Conservation (phyloP, 306 rosid genomes). For the Astragalus glycyphyllos region DNA sequence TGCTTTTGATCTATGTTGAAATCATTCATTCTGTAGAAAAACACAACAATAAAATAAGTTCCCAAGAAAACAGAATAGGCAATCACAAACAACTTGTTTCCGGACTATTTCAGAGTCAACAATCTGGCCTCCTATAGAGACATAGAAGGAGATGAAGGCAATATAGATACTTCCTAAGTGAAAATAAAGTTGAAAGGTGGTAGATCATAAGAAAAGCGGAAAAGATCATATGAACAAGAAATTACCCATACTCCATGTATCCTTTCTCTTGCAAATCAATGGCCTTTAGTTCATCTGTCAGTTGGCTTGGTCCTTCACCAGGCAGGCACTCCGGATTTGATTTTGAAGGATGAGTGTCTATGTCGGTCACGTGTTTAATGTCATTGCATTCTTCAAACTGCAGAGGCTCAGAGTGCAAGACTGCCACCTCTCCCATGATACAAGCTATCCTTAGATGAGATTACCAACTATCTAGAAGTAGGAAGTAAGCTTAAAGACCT, state of each 20-base stretch:
- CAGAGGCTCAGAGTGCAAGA: constrained; percentile 54
- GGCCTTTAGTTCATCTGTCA: constrained; percentile 23
- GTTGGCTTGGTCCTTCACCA: constrained; percentile 49
- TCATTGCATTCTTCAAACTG: constrained; percentile 56
- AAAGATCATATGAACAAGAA: constrained; percentile 15
- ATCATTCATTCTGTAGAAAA: constrained; percentile 64
- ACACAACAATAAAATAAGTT: constrained; percentile 14
- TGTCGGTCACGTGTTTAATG: constrained; percentile 43
- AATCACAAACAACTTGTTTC: background rate
- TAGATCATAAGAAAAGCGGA: background rate
- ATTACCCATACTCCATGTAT: constrained; percentile 72
- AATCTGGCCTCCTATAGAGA: background rate
- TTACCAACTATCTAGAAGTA: constrained; percentile 53
- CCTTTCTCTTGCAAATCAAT: constrained; percentile 59
- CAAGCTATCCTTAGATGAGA: constrained; percentile 45
- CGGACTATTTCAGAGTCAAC: background rate
- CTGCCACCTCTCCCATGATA: constrained; percentile 65
- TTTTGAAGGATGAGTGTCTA: constrained; percentile 38
- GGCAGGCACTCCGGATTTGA: constrained; percentile 41
- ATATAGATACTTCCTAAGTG: background rate
- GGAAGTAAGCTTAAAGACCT: constrained; percentile 66
- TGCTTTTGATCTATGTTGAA: constrained; percentile 63
- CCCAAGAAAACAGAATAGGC: background rate
- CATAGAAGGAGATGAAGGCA: background rate
- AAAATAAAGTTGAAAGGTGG: background rate